Evolutionary conservation across 495 filamentous ascomycete genomes (phyloP), one percentile per base, ranked within the genome.

Genomic region (Aspergillus leporis): DNA sequence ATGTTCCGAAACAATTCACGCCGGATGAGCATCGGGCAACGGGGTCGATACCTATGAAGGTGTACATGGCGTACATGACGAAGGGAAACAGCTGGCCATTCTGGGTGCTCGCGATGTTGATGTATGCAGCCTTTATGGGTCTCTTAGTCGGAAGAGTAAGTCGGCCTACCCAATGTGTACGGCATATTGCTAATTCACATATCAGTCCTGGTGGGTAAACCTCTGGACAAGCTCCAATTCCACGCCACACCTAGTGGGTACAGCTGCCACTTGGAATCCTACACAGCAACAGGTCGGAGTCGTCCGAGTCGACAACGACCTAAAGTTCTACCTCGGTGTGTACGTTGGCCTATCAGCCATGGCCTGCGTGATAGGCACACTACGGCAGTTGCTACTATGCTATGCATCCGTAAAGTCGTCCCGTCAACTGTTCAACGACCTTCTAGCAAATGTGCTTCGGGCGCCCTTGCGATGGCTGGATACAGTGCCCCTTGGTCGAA

Each of bases 401-500:
- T 28, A 71, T 13, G 83, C 81, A 19, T 86, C 85, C 9, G 70
- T 91, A 45, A 74, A 71, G 34, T 87, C 87, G 30, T 88, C 86
- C 2, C 79, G 83, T 34, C 71, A 68, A 47, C 74, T 91, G 9
- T 91, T 90, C 55, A 77, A 83, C n/a, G 80, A 83, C 45, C 69
- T 91, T 21, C 83, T 84, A 41, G 84, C 78, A 54, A 77, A 80
- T 3, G 81, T 93, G 22, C 76, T 93, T 1, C 83, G 87, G 14
- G 80, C 89, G 21, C 89, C 89, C 0, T 70, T 88, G 9, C 75
- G 88, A 48, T 93, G 90, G 90, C 78, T 92, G 19, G 90, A 93
- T 67, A 92, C 89, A 2, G 87, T 91, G 0, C 90, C 90, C 0
- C 72, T 90, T 0, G 90, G 90, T 8, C 82, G 90, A 22, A 84